Base-by-base conservation (phyloP, 139 green algal species). In the Chlorella sp. region DNA sequence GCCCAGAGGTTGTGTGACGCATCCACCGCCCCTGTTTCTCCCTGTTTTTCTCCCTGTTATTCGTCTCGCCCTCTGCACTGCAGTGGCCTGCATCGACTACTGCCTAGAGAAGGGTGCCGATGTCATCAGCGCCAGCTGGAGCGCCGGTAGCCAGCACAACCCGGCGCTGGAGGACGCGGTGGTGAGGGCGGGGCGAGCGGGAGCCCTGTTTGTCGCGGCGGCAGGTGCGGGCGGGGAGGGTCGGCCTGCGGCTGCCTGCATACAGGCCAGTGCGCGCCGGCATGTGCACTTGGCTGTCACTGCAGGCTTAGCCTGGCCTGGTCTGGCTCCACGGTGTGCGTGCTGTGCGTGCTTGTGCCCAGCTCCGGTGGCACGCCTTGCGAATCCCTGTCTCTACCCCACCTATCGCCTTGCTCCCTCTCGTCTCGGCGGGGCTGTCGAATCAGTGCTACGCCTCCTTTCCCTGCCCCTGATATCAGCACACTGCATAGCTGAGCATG, bases 1-100 rank as follows among this genome's bases (percentile, higher is more conserved):
- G 48, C 48, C 48, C 48, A 57, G 48, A n/a, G n/a, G n/a, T n/a
- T n/a, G n/a, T n/a, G n/a, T n/a, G n/a, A n/a, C n/a, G n/a, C n/a
- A 9, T 57, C 9, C 48, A 57, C 48, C 48, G 48, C 48, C 7
- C 9, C 48, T 5, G 48, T 57, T 57, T 5, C 48, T 57, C 7
- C 48, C 48, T 57, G 48, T 57, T 5, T 57, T 9, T 5, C 48
- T 57, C 7, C 48, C 48, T 57, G 48, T 57, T 5, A 16, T 9
- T n/a, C n/a, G 60, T 18, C 60, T 18, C 60, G 15, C 64, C 64
- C 64, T 28, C 64, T 28, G 21, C 64, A 2, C 21, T 77, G 75
- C 89, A 32, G 68, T 91, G 40, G 42, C 66, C 40, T 91, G 89
- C 66, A 61, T 91, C 32, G 42, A 91, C 48, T 91, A 89, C 69